Evolutionary conservation across 169 alveolate species (phyloP), one percentile per base, ranked within the genome.

Genomic region (Babesia microti): DNA sequence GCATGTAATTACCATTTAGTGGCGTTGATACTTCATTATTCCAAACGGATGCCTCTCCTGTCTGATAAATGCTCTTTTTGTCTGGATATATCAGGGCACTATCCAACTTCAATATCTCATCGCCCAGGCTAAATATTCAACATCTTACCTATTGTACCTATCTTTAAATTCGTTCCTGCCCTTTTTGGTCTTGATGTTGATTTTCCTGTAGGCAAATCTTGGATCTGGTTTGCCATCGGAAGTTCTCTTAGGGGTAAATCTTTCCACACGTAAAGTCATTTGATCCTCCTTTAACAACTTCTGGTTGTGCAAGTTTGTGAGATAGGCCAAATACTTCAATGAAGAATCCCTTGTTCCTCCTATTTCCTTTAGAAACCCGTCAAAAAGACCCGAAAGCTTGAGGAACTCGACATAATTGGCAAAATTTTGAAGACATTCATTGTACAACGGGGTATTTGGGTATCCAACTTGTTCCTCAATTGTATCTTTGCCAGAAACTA

Each of bases 401-500:
- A 61, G 39, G n/a, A 21, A 26, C 18, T 61, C 74, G 4, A 61
- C 36, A 28, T 61, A 67, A n/a, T 21, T 27, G 7, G 51, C 49
- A 14, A 21, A 22, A 21, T 55, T 34, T 21, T n/a, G 14, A 17
- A 5, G 12, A 36, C 6, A 55, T 14, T n/a, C 47, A 7, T 22
- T 30, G 19, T 6, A 55, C 18, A 15, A 45, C 4, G 28, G 48
- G 21, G 0, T 17, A 46, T 18, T 9, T 35, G 12, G 6, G 32
- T 61, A 61, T 24, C 39, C 19, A 5, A 68, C 41, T 53, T 61
- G 74, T 34, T 61, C 59, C 28, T 45, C 74, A 7, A 46, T 59
- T 3, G 74, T 61, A 35, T 61, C 74, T 48, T 61, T 44, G 11
- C 74, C 74, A 5, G 74, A 52, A 22, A 61, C 4, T 11, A 50